Evolutionary conservation across 2,329 filamentous ascomycete genomes (phyloP), one percentile per base, ranked within the genome.

Genomic region (Apiospora sp.): DNA sequence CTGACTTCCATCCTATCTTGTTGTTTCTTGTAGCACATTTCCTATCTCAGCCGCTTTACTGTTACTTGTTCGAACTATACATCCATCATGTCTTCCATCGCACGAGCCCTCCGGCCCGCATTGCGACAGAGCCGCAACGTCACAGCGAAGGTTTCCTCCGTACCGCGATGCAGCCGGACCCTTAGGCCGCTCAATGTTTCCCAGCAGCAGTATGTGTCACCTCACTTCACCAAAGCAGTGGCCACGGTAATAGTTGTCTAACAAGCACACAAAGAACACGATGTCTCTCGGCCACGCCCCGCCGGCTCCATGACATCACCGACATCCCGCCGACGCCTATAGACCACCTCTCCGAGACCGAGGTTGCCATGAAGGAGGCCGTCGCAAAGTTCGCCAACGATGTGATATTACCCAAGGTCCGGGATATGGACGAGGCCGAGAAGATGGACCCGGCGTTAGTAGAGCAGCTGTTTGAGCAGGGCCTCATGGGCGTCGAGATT

Each of bases 391-490:
- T 98, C 79, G 95, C 96, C 75, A 91, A 90, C 80, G 95, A 98
- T 72, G 90, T 95, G 43, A 93, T 99, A 77, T 90, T 95, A 70
- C 96, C 96, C 71, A 96, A 95, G 83, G 95, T 94, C 14, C 93
- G 96, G 72, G 95, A 97, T 24, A 99, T 99, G 96, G 96, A 99
- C 82, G 96, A 99, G 87, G 92, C 92, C 43, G 96, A 99, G 87
- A 84, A 89, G 72, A 98, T 99, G 96, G 96, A 98, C 82, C 92
- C 94, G 0, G 82, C 88, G 1, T 84, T 99, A 10, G 93, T 99
- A 7, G 95, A 98, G 86, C 93, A 96, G 84, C 89, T 98, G 70
- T 99, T 99, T 79, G 96, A 99, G 86, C 95, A 98, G 82, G 96
- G 96, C 0, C 87, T 99, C 69, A 99, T 99, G 96, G 93, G 95